phyloP scores from a whole-genome alignment of 352 stramenopile genomes.

The Albugo laibachii region DNA sequence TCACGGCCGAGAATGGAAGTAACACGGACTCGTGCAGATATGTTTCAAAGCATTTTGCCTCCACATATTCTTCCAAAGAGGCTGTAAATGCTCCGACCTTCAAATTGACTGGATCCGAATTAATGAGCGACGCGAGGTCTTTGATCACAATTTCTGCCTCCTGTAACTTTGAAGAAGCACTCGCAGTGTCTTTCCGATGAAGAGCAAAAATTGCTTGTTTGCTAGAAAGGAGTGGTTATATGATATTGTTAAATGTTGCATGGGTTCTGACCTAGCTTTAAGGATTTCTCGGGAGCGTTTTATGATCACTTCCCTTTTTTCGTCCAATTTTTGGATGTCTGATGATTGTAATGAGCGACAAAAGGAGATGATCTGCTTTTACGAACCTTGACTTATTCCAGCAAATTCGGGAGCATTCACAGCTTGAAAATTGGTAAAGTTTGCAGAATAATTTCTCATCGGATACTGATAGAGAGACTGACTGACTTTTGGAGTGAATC shows the following conservation, averaged over 20 bases:
- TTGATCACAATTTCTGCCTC: conserved; percentile 37
- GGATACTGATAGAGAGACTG: too few species aligned
- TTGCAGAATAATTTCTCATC: too few species aligned
- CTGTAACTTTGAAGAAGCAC: conserved; percentile 27
- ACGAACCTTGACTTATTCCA: conserved; percentile 11
- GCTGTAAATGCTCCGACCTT: conserved; percentile 57
- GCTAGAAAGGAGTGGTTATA: conserved; percentile 11
- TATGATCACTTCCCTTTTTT: conserved; percentile 86
- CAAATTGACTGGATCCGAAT: conserved; percentile 55
- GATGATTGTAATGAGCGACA: neutral
- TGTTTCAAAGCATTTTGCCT: conserved; percentile 82
- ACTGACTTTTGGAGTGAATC: too few species aligned
- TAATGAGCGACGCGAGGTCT: conserved; percentile 65
- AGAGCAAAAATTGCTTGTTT: conserved; percentile 91
- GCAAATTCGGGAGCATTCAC: conserved; percentile 13
- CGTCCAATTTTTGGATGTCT: conserved; percentile 85
- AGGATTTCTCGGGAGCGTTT: conserved; percentile 89
- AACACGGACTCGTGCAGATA: conserved; percentile 55
- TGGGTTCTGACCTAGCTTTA: conserved; percentile 53
- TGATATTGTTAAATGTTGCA: neutral
- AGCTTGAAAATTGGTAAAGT: neutral
- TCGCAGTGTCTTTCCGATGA: conserved; percentile 61
- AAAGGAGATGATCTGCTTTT: neutral
- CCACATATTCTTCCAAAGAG: conserved; percentile 87
- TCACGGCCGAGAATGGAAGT: conserved; percentile 26